phyloP scores from a whole-genome alignment of 192 early-diverging fungal species.

The Linnemannia zychae region DNA sequence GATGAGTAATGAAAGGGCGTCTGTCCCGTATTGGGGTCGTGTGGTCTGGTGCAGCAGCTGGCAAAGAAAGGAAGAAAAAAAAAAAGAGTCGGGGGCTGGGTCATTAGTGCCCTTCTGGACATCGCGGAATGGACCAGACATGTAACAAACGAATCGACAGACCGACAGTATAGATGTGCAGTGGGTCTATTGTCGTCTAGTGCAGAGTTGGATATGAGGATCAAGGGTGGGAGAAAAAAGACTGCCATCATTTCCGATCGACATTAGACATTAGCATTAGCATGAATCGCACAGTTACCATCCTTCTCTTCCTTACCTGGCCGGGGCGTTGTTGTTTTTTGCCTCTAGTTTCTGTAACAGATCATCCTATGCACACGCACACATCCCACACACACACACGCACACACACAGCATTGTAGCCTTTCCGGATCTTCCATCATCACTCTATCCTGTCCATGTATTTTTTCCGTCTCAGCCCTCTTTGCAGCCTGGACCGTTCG shows the following conservation, averaged over 20 bases:
- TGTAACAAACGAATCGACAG: background rate
- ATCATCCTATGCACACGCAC: background rate
- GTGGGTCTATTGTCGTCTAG: background rate
- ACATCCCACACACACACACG: no score
- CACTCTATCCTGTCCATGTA: background rate
- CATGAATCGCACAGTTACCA: background rate
- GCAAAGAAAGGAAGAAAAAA: background rate
- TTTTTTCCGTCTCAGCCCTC: background rate
- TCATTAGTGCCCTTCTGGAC: background rate
- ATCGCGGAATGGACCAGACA: background rate
- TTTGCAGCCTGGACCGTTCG: background rate
- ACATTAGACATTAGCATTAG: background rate
- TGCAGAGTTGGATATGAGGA: background rate
- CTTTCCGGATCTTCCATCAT: background rate
- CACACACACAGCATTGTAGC: no score
- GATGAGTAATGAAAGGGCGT: background rate
- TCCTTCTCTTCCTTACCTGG: background rate
- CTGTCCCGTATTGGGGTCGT: background rate
- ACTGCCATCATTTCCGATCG: constrained; percentile 2
- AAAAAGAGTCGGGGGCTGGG: background rate
- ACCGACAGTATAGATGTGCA: background rate
- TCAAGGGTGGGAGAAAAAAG: background rate
- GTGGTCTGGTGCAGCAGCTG: background rate
- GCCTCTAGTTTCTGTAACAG: background rate
- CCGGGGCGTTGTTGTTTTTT: background rate